phyloP scores from a whole-genome alignment of 2,329 filamentous ascomycete genomes.

The Xylariales sp. region DNA sequence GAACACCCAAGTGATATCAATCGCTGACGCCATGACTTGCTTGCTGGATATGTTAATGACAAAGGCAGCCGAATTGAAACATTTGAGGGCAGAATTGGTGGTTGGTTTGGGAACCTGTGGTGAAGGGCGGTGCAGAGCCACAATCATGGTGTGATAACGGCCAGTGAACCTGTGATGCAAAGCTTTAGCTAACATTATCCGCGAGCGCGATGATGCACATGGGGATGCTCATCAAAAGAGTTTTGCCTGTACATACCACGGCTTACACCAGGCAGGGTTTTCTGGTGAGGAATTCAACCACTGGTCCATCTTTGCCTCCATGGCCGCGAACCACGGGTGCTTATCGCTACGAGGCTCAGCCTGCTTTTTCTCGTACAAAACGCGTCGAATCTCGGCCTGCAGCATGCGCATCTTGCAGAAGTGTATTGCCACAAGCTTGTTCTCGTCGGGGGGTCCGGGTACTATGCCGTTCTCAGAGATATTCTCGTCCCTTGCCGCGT shows the following conservation, averaged over 20 bases:
- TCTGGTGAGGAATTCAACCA: conserved; percentile 78
- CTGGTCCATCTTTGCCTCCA: conserved; percentile 71
- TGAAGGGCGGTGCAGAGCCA: conserved; percentile 84
- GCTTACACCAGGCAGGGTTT: conserved; percentile 66
- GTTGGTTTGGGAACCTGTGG: conserved; percentile 89
- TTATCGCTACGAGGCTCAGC: conserved; percentile 71
- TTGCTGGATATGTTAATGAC: conserved; percentile 78
- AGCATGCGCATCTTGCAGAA: conserved; percentile 87
- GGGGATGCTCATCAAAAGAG: background rate
- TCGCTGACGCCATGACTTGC: conserved; percentile 69
- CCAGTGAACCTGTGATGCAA: conserved; percentile 56
- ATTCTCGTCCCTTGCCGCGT: conserved; percentile 74
- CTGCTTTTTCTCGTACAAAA: conserved; percentile 80
- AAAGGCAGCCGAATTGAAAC: conserved; percentile 76
- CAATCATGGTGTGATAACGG: conserved; percentile 81
- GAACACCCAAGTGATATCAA: conserved; percentile 94
- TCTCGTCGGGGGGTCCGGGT: conserved; percentile 67
- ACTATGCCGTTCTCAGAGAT: conserved; percentile 76
- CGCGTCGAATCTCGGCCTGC: conserved; percentile 82
- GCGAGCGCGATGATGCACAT: too few relatives aligned
- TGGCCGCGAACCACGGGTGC: conserved; percentile 81
- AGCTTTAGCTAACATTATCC: conserved; percentile 13
- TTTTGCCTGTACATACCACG: conserved; percentile 58
- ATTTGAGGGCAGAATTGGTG: conserved; percentile 69
- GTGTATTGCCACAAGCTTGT: conserved; percentile 87